A percentile compares a stretch with the other conserved stretches of the same genome.
These are phyloP conservation scores for Microbotryum saponariae DNA, from an alignment of 1,284 basidiomycete species.

Conservation along the genomic window DNA sequence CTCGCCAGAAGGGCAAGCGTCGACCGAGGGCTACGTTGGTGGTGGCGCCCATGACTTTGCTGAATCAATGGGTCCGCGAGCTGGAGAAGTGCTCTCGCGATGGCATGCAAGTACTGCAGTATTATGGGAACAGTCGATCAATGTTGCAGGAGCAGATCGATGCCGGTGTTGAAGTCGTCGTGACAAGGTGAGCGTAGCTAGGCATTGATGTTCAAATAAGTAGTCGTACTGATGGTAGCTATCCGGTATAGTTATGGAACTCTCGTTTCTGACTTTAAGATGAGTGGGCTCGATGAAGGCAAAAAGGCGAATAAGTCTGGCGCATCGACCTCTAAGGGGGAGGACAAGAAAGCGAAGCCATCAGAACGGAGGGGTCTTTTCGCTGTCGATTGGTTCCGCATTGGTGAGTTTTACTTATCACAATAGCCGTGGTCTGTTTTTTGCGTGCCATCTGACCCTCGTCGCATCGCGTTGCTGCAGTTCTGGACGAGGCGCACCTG, in stretches of 20 bases:
- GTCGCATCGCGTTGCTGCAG: constrained; percentile 30
- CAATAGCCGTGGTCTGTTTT: background rate
- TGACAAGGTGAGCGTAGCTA: constrained; percentile 71
- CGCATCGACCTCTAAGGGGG: constrained; percentile 5
- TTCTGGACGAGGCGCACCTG: constrained; percentile 67
- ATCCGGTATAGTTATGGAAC: constrained; percentile 22
- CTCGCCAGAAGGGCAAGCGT: constrained; percentile 23
- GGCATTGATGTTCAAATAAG: background rate
- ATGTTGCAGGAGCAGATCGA: constrained; percentile 61
- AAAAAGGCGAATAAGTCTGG: background rate
- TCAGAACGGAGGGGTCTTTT: constrained; percentile 21
- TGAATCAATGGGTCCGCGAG: constrained; percentile 86
- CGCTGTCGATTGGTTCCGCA: constrained; percentile 67
- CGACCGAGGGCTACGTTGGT: constrained; percentile 65
- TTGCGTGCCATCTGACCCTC: background rate
- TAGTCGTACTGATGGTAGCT: background rate
- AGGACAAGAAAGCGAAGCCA: constrained; percentile 7
- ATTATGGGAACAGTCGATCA: constrained; percentile 76
- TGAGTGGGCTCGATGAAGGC: constrained; percentile 10
- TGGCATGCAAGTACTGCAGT: constrained; percentile 59
- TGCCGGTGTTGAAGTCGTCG: constrained; percentile 59
- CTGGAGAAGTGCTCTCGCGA: constrained; percentile 60
- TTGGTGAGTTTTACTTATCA: constrained; percentile 38
- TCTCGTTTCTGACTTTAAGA: constrained; percentile 26
- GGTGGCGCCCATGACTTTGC: constrained; percentile 82